These are phyloP conservation scores for Candida loeiensis DNA, from an alignment of 805 yeast species.

Conservation along the genomic window DNA sequence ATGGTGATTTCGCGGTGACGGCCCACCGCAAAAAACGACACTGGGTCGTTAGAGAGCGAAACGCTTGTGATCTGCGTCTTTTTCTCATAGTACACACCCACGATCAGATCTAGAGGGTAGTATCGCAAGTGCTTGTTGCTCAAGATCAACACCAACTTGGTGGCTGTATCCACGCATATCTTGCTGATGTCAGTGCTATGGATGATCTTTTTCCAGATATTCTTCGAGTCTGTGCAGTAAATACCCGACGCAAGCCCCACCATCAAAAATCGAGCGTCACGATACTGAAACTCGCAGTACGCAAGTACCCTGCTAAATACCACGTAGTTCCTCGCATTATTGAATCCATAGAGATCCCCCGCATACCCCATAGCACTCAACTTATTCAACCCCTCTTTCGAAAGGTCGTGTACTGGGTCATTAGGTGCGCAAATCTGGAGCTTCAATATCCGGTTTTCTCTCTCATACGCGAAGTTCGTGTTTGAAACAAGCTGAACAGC, in stretches of 20 bases:
- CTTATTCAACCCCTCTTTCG: slow-evolving; percentile 20
- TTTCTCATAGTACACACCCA: slow-evolving; percentile 52
- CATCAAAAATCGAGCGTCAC: slow-evolving; percentile 44
- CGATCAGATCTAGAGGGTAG: slow-evolving; percentile 58
- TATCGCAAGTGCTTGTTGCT: slow-evolving; percentile 58
- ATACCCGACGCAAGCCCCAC: slow-evolving; percentile 66
- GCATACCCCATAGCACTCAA: slow-evolving; percentile 21
- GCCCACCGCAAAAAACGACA: slow-evolving; percentile 62
- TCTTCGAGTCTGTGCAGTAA: slow-evolving; percentile 45
- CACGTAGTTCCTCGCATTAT: slow-evolving; percentile 19
- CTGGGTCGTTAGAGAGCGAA: slow-evolving; percentile 46
- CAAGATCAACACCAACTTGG: slow-evolving; percentile 54
- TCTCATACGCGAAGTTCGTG: slow-evolving; percentile 62
- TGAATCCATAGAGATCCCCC: slow-evolving; percentile 24
- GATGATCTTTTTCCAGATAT: slow-evolving; percentile 59
- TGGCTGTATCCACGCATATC: slow-evolving; percentile 55
- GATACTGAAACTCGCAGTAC: slow-evolving; percentile 43
- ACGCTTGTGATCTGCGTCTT: slow-evolving; percentile 44
- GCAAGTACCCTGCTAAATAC: slow-evolving; percentile 40
- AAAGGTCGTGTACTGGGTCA: slow-evolving; percentile 45
- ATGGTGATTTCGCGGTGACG: slow-evolving; percentile 59
- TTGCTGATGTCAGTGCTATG: slow-evolving; percentile 51
- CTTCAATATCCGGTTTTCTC: slow-evolving; percentile 45
- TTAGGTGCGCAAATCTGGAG: slow-evolving; percentile 51
- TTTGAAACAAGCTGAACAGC: slow-evolving; percentile 51